Evolutionary conservation across 2,329 filamentous ascomycete genomes (phyloP).

Genomic region (Colletotrichum eremochloae): DNA sequence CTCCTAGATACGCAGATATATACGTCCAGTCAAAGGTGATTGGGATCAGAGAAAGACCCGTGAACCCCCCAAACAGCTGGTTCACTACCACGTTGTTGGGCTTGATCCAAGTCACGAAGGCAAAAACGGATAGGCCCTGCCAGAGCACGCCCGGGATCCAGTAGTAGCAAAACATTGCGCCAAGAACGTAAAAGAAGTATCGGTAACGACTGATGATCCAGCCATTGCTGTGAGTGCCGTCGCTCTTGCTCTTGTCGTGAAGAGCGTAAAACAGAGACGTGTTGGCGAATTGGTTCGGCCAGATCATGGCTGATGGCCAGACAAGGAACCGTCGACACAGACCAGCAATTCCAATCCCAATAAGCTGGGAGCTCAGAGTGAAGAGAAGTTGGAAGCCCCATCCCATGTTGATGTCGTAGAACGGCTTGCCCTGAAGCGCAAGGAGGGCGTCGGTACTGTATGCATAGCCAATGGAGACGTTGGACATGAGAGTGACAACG

Average conservation of each 20-base stretch:
- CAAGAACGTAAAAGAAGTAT: conserved; percentile 56
- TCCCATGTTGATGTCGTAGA: conserved; percentile 62
- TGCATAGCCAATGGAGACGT: conserved; percentile 64
- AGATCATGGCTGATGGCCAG: conserved; percentile 73
- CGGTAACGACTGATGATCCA: conserved; percentile 54
- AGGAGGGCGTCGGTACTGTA: conserved; percentile 57
- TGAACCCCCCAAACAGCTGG: conserved; percentile 71
- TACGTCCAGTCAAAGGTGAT: conserved; percentile 69
- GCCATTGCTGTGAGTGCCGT: conserved; percentile 57
- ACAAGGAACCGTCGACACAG: conserved; percentile 68
- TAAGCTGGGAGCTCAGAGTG: conserved; percentile 69
- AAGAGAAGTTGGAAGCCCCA: conserved; percentile 71
- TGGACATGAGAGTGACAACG: conserved; percentile 63
- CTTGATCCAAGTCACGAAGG: conserved; percentile 71
- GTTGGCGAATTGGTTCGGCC: conserved; percentile 65
- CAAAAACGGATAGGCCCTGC: conserved; percentile 63
- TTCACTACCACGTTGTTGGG: conserved; percentile 71
- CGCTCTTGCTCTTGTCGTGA: conserved; percentile 56
- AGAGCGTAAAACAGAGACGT: conserved; percentile 62
- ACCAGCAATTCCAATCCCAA: conserved; percentile 72
- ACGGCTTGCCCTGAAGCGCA: conserved; percentile 57
- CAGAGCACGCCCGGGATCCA: conserved; percentile 66
- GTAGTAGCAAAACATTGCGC: conserved; percentile 63
- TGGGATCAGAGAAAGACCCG: conserved; percentile 71
- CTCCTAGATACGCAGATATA: conserved; percentile 56